A percentile compares a stretch with the other conserved stretches of the same genome.
phyloP scores from a whole-genome alignment of 2,329 filamentous ascomycete genomes.

The Plectosphaerella cucumerina region DNA sequence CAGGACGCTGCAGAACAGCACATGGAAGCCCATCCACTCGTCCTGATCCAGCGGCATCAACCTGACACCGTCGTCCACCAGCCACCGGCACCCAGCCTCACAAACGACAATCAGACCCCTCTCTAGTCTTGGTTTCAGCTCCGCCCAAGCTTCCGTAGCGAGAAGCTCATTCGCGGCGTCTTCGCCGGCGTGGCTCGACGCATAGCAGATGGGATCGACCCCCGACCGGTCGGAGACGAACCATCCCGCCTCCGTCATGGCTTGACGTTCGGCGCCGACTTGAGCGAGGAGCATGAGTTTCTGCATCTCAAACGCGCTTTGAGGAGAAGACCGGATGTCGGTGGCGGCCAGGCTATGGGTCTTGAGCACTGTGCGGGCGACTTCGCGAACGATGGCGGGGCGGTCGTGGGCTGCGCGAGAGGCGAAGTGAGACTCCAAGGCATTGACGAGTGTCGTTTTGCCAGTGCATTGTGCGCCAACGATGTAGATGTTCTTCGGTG shows the following conservation, averaged over 20 bases:
- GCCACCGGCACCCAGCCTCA: not conserved
- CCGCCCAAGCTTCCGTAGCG: constrained; percentile 1
- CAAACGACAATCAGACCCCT: not conserved
- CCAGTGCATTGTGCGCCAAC: constrained; percentile 40
- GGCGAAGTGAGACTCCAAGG: not conserved
- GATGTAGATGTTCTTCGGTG: constrained; percentile 31
- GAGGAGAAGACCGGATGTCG: constrained; percentile 24
- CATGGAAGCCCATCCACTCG: not conserved
- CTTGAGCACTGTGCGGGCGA: constrained; percentile 29
- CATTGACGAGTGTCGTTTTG: constrained; percentile 35
- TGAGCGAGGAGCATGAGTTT: constrained; percentile 32
- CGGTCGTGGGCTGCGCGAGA: not conserved
- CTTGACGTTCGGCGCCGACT: constrained; percentile 20
- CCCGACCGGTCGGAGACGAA: constrained; percentile 39
- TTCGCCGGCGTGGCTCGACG: constrained; percentile 22
- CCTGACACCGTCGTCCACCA: not conserved
- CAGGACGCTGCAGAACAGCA: not conserved
- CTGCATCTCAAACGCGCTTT: constrained; percentile 28
- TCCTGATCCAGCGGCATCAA: not conserved
- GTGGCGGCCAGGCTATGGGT: constrained; percentile 24
- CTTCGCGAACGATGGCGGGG: constrained; percentile 27
- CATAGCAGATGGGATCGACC: constrained; percentile 36
- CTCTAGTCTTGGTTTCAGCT: not conserved
- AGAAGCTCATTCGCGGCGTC: constrained; percentile 19
- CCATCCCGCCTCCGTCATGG: constrained; percentile 15